Percentiles rank a stretch among this genome's conserved stretches.
phyloP scores from a whole-genome alignment of 2,329 filamentous ascomycete species.

The Aspergillus oerlinghausenensis region DNA sequence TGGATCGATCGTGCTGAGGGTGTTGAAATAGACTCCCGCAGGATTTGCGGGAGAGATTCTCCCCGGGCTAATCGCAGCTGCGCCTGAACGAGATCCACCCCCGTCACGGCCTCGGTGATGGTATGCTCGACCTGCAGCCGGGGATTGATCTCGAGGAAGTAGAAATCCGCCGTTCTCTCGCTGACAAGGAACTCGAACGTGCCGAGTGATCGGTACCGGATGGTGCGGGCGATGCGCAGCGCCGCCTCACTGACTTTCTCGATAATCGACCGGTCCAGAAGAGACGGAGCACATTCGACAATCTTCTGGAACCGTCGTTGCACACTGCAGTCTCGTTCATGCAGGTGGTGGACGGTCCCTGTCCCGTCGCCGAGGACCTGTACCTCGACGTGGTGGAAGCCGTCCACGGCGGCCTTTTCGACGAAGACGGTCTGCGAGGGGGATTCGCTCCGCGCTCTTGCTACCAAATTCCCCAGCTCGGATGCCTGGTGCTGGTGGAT shows the following conservation, averaged over 20 bases:
- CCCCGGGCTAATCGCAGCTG: slow-evolving; percentile 55
- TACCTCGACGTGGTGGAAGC: slow-evolving; percentile 58
- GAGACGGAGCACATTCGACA: slow-evolving; percentile 55
- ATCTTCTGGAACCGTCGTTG: slow-evolving; percentile 60
- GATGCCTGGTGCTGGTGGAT: slow-evolving; percentile 37
- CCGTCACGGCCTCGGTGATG: slow-evolving; percentile 54
- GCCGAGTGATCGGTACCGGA: slow-evolving; percentile 55
- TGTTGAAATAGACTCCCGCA: slow-evolving; percentile 22
- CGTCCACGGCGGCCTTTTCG: slow-evolving; percentile 59
- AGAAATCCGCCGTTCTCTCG: slow-evolving; percentile 46
- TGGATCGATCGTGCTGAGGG: slow-evolving; percentile 42
- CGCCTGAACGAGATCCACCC: slow-evolving; percentile 51
- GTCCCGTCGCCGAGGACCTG: slow-evolving; percentile 56
- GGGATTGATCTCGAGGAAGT: slow-evolving; percentile 59
- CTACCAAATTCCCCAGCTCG: slow-evolving; percentile 45
- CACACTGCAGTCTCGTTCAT: slow-evolving; percentile 59
- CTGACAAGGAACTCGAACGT: slow-evolving; percentile 63
- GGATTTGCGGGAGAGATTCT: slow-evolving; percentile 34
- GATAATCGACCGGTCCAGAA: slow-evolving; percentile 47
- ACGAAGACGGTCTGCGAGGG: slow-evolving; percentile 55
- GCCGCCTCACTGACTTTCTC: slow-evolving; percentile 51
- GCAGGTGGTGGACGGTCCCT: slow-evolving; percentile 49
- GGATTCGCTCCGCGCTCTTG: slow-evolving; percentile 54
- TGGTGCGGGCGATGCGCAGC: slow-evolving; percentile 37
- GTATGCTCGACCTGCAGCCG: slow-evolving; percentile 60